A percentile compares a stretch with the other conserved stretches of the same genome.
Evolutionary conservation across 2,329 filamentous ascomycete species (phyloP).

Genomic region (Paecilomyces sp.): DNA sequence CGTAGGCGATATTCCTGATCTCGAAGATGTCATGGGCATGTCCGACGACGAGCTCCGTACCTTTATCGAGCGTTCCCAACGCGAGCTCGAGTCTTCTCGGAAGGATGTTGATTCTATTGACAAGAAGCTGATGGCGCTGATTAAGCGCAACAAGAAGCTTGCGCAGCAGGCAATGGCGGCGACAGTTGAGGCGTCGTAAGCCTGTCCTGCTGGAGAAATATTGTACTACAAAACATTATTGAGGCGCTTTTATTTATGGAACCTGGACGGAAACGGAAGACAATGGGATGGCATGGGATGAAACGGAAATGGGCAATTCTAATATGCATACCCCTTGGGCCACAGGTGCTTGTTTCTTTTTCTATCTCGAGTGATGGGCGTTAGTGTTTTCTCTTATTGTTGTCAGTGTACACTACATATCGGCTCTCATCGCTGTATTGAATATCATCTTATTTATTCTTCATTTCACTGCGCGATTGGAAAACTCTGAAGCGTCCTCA

Average conservation of each 20-base stretch:
- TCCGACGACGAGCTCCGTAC: constrained; percentile 32
- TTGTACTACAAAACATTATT: background rate
- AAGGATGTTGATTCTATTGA: constrained; percentile 53
- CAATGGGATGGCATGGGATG: background rate
- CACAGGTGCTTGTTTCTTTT: background rate
- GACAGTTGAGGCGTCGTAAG: constrained; percentile 13
- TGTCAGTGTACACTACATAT: background rate
- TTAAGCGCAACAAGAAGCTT: constrained; percentile 37
- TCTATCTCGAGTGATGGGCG: background rate
- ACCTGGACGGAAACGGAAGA: background rate
- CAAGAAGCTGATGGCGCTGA: constrained; percentile 34
- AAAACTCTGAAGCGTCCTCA: too few relatives aligned
- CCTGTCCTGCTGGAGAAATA: background rate
- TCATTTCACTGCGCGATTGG: background rate
- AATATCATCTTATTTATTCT: background rate
- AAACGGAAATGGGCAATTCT: background rate
- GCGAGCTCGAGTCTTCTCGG: constrained; percentile 66
- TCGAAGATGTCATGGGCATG: constrained; percentile 37
- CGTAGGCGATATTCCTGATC: constrained; percentile 23
- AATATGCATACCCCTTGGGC: background rate
- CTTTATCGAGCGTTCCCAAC: constrained; percentile 36
- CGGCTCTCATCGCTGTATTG: background rate
- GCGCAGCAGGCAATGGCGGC: constrained; percentile 32
- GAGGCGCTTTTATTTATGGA: background rate
- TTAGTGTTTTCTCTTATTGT: background rate